Evolutionary conservation across 306 rosid genomes (phyloP).

Genomic region (Cucurbita maxima): DNA sequence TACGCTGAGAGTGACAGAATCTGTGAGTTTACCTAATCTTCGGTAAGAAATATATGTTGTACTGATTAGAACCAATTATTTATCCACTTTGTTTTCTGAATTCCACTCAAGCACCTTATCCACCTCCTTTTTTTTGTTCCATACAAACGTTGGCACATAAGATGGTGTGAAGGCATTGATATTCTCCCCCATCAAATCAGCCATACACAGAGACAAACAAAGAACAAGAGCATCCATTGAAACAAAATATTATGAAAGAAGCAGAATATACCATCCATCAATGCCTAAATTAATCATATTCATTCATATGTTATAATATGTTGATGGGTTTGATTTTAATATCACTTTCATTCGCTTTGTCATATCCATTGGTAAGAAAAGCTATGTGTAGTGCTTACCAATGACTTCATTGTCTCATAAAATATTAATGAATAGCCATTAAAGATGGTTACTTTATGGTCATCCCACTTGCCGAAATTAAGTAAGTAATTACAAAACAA

Average conservation of each 20-base stretch:
- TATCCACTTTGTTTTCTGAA: conserved; percentile 9
- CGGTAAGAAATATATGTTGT: too few species aligned
- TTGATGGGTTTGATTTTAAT: background rate
- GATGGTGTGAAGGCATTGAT: background rate
- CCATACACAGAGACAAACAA: background rate
- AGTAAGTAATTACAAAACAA: background rate
- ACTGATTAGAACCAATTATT: background rate
- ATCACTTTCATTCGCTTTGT: background rate
- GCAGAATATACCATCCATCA: background rate
- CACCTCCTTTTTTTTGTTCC: background rate
- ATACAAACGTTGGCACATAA: background rate
- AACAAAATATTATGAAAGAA: background rate
- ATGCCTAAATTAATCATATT: background rate
- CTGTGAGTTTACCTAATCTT: too few species aligned
- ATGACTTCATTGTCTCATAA: background rate
- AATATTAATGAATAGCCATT: background rate
- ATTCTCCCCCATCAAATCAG: background rate
- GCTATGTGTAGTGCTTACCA: background rate
- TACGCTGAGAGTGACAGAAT: too few species aligned
- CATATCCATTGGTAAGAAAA: too few species aligned
- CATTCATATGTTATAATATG: background rate
- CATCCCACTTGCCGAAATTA: background rate
- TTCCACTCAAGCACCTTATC: conserved; percentile 22
- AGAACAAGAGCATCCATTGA: background rate
- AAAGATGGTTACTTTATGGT: background rate